These are phyloP conservation scores for Candida krabiensis DNA, from an alignment of 805 yeast species.

Conservation along the genomic window DNA sequence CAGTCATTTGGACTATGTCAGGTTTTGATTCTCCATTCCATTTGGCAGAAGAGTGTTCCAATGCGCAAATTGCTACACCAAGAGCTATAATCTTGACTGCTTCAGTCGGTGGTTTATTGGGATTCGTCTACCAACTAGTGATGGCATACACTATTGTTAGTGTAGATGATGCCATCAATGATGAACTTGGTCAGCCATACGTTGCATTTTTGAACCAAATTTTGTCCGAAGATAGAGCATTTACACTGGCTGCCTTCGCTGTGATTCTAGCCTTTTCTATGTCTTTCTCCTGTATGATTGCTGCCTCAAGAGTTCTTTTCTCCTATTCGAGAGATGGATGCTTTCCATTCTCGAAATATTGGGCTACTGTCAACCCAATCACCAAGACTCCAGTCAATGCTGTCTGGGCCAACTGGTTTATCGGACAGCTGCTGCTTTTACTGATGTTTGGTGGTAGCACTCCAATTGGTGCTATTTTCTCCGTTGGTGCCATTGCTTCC, in stretches of 20 bases:
- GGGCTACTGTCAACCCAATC: slow-evolving; percentile 47
- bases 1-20: slow-evolving; percentile 68
- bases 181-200: slow-evolving; percentile 59
- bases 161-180: slow-evolving; percentile 44
- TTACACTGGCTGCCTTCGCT: slow-evolving; percentile 43
- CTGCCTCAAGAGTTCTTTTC: slow-evolving; percentile 63
- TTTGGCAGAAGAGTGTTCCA: slow-evolving; percentile 65
- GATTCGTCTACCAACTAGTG: slow-evolving; percentile 56
- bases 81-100: slow-evolving; percentile 61
- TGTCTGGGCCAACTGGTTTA: slow-evolving; percentile 52
- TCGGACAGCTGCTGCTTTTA: slow-evolving; percentile 55
- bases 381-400: slow-evolving; percentile 67
- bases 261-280: slow-evolving; percentile 43
- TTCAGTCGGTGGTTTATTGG: slow-evolving; percentile 52
- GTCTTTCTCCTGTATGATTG: slow-evolving; percentile 57
- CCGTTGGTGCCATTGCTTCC: slow-evolving; percentile 70
- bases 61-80: slow-evolving; percentile 65
- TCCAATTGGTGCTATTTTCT: slow-evolving; percentile 68
- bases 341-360: slow-evolving; percentile 57
- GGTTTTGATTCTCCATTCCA: slow-evolving; percentile 77
- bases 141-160: slow-evolving; percentile 61
- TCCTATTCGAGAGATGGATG: slow-evolving; percentile 68
- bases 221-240: slow-evolving; percentile 40
- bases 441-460: slow-evolving; percentile 62
- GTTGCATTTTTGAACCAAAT: slow-evolving; percentile 53